Conservation (phyloP, 306 rosid genomes). For the Cucurbita maxima region DNA sequence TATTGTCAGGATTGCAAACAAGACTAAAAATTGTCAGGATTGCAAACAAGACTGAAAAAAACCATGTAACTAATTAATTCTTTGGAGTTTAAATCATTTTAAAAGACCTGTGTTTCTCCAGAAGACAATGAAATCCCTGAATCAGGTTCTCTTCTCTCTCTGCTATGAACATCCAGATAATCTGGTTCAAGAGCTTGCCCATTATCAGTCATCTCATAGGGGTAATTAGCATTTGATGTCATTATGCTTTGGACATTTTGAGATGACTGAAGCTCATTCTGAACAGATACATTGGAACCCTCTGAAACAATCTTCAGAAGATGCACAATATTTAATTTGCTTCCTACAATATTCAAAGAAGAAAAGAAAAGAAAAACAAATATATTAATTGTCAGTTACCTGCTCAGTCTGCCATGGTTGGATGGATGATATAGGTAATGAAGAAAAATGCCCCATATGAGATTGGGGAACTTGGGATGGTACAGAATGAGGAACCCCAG, state of each 20-base stretch:
- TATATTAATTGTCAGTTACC: constrained; percentile 25
- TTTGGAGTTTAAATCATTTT: not conserved
- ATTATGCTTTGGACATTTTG: constrained; percentile 48
- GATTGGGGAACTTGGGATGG: constrained; percentile 64
- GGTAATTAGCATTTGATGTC: constrained; percentile 43
- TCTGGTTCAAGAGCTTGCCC: constrained; percentile 54
- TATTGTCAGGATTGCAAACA: not conserved
- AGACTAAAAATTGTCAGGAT: not conserved
- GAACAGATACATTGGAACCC: constrained; percentile 36
- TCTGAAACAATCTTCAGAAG: constrained; percentile 45
- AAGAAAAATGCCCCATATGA: constrained; percentile 68
- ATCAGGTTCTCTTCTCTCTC: constrained; percentile 36
- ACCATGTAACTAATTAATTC: not conserved
- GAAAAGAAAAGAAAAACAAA: not conserved
- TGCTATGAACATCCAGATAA: constrained; percentile 39
- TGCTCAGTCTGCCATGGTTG: constrained; percentile 88
- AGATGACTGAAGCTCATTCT: constrained; percentile 42
- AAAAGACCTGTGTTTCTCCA: constrained; percentile 52
- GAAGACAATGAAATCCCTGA: constrained; percentile 40
- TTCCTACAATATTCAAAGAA: not conserved
- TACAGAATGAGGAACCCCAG: constrained; percentile 62
- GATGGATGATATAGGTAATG: constrained; percentile 52
- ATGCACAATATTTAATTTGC: not conserved
- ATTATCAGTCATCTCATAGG: constrained; percentile 57
- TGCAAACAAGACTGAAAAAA: constrained; percentile 1